phyloP scores from a whole-genome alignment of 1,284 basidiomycete species.

The Pisolithus thermaeus region DNA sequence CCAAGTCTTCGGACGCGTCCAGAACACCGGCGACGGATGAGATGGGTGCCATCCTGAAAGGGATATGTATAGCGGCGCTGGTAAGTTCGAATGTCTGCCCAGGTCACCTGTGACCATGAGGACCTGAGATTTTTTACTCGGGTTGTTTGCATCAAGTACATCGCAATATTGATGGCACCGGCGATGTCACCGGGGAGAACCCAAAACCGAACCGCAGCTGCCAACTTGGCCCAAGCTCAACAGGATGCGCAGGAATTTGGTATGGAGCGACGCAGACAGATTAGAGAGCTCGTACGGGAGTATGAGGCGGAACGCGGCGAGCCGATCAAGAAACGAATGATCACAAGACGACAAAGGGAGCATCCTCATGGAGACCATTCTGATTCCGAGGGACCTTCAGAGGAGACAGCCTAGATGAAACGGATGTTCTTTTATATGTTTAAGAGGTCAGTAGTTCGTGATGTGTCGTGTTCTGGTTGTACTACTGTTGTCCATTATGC shows the following conservation, averaged over 20 bases:
- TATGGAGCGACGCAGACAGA: constrained; percentile 33
- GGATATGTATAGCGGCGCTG: neutral
- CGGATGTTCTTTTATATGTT: neutral
- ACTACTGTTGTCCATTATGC: neutral
- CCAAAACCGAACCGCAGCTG: constrained; percentile 32
- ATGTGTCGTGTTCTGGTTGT: neutral
- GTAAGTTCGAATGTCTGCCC: neutral
- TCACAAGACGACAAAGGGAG: neutral
- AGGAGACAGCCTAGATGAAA: too few relatives aligned
- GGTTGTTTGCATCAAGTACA: constrained; percentile 17
- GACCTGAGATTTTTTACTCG: constrained; percentile 12
- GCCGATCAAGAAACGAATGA: neutral
- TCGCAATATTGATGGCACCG: constrained; percentile 16
- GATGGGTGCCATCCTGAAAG: neutral
- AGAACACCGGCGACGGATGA: neutral
- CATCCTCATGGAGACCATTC: neutral
- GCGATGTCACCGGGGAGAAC: constrained; percentile 7
- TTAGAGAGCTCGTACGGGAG: constrained; percentile 34
- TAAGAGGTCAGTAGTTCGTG: neutral
- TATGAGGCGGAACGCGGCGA: neutral
- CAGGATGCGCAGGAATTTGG: constrained; percentile 37
- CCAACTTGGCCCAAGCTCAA: constrained; percentile 39
- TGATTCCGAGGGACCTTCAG: neutral
- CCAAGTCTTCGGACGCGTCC: neutral
- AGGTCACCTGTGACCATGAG: neutral